These are phyloP conservation scores for Rubia balearica DNA, from an alignment of 305 asterid genomes.

Conservation along the genomic window DNA sequence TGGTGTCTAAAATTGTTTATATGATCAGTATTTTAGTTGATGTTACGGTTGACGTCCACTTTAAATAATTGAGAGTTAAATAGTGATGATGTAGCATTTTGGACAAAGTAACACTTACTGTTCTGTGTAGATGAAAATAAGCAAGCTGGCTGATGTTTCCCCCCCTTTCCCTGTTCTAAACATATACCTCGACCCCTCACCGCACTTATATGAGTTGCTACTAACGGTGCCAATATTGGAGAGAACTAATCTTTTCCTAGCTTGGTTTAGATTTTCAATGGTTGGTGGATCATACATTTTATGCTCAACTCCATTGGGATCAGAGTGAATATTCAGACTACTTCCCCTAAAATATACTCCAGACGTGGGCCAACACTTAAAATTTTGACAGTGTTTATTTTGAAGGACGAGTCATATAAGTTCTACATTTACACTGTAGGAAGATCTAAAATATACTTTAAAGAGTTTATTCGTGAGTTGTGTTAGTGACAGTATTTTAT, in stretches of 20 bases:
- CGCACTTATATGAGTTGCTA: neutral
- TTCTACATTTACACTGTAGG: neutral
- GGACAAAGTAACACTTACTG: neutral
- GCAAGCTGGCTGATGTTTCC: neutral
- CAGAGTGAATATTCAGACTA: neutral
- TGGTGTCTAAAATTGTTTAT: neutral
- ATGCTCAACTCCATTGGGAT: neutral
- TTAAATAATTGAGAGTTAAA: neutral
- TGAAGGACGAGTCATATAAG: neutral
- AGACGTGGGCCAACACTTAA: neutral
- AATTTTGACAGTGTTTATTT: neutral
- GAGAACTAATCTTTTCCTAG: neutral
- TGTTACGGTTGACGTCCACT: neutral
- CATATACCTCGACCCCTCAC: neutral
- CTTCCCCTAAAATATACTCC: neutral
- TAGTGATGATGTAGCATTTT: neutral
- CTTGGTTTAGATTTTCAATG: constrained; percentile 1
- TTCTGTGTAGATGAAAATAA: neutral
- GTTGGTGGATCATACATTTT: neutral
- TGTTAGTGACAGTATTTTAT: neutral
- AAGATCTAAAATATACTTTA: neutral
- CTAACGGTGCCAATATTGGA: neutral
- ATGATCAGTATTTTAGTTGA: neutral
- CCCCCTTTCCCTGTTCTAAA: neutral
- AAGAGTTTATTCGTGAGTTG: neutral